Base-by-base conservation (phyloP, 2,329 filamentous ascomycete species). In the Colletotrichum costaricense region DNA sequence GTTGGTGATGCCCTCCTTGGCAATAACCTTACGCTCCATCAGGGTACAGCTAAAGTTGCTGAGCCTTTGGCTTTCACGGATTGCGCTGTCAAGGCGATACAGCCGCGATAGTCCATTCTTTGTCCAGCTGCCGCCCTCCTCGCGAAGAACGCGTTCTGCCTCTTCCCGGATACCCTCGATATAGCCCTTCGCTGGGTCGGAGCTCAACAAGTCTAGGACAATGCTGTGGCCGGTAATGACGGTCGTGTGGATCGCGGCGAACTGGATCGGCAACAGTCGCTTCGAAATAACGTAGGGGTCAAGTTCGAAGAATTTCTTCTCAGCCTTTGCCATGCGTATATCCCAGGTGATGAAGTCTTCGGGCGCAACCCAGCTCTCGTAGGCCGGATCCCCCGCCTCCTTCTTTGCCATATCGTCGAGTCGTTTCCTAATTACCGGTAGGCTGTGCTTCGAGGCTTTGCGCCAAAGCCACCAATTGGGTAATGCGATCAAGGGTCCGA, bases 271-370 rank as follows among this genome's bases (percentile, higher is more conserved):
- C 46, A 91, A 80, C 5, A 91, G 78, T 16, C 87, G 83, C 73
- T 87, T 84, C 2, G 88, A 86, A 19, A 91, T 84, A 55, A 84
- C 82, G 3, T 81, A 77, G 0, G 88, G 84, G 28, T 86, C 80
- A 26, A 89, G 82, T 69, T 91, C 88, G 9, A 78, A 76, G 0
- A 67, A 3, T 4, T 81, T 81, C 6, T 81, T 81, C 66, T 90
- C 88, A 0, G 81, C 80, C 42, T 80, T 79, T 19, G 89, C 89
- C 28, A 86, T 83, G 19, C 86, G 84, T 69, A 91, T 88, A 58
- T 84, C 82, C 90, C 89, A 92, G 5, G 86, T 89, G 33, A 91
- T 80, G 76, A 87, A 89, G 79, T 91, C 89, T 60, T 90, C 88
- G 0, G 88, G 87, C 7, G 86, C 83, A 4, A 80, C 76, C 81